Evolutionary conservation across 2,329 filamentous ascomycete species (phyloP).

Genomic region (Alternaria panax): DNA sequence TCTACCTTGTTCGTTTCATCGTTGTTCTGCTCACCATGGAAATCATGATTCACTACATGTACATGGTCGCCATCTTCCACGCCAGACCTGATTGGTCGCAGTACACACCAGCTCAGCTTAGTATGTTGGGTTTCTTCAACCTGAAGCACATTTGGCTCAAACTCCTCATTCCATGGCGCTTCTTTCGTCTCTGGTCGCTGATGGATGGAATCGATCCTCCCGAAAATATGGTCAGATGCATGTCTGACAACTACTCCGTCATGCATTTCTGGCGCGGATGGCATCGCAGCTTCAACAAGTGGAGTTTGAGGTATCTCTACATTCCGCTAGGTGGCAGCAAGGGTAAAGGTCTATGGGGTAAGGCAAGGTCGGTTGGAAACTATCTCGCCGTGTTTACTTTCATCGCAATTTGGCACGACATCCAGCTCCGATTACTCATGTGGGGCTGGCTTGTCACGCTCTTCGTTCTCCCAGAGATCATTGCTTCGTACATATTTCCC

Average conservation of each 20-base stretch:
- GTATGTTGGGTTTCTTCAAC: slow-evolving; percentile 93
- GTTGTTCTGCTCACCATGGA: slow-evolving; percentile 88
- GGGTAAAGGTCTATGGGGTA: slow-evolving; percentile 47
- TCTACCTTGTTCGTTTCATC: slow-evolving; percentile 84
- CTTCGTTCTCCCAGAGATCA: slow-evolving; percentile 89
- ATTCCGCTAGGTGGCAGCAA: slow-evolving; percentile 81
- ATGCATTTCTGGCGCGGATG: slow-evolving; percentile 94
- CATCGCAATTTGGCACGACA: slow-evolving; percentile 97
- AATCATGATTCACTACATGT: slow-evolving; percentile 82
- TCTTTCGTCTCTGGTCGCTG: slow-evolving; percentile 96
- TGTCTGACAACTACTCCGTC: slow-evolving; percentile 92
- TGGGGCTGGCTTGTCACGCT: slow-evolving; percentile 98
- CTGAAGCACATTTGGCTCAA: slow-evolving; percentile 98
- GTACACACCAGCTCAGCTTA: slow-evolving; percentile 87
- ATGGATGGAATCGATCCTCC: slow-evolving; percentile 91
- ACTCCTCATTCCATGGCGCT: slow-evolving; percentile 93
- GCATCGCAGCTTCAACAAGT: slow-evolving; percentile 95
- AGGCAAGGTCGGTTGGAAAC: slow-evolving; percentile 70
- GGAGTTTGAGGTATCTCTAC: slow-evolving; percentile 93
- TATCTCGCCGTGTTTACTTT: slow-evolving; percentile 92
- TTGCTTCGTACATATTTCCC: slow-evolving; percentile 76
- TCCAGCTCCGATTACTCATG: slow-evolving; percentile 85
- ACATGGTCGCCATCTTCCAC: slow-evolving; percentile 91
- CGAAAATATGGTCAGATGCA: slow-evolving; percentile 97
- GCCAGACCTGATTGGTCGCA: slow-evolving; percentile 78